Evolutionary conservation across 2,329 filamentous ascomycete species (phyloP).

Genomic region (Neonectria sp.): DNA sequence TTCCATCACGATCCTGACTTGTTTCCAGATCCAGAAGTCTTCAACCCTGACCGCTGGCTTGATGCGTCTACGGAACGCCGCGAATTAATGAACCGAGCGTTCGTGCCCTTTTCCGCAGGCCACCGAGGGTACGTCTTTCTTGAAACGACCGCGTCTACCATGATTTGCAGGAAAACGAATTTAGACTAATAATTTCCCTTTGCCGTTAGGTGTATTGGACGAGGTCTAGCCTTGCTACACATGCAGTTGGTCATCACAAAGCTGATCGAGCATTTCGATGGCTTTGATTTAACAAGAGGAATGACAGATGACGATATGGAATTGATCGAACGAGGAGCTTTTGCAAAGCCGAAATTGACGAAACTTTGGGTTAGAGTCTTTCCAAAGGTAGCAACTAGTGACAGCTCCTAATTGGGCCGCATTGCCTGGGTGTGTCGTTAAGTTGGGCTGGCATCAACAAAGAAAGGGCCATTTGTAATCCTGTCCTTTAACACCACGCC

Average conservation of each 20-base stretch:
- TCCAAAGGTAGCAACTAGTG: background rate
- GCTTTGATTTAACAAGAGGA: background rate
- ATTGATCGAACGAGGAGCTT: background rate
- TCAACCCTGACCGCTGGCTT: slow-evolving; percentile 1
- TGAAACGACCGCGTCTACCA: background rate
- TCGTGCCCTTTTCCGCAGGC: background rate
- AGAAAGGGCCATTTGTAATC: background rate
- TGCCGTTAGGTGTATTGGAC: background rate
- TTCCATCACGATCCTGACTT: background rate
- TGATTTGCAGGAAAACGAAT: background rate
- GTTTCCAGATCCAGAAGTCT: background rate
- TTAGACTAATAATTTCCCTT: background rate
- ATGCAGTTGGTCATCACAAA: slow-evolving; percentile 1
- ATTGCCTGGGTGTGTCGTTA: background rate
- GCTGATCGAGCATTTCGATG: background rate
- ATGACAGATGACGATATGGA: background rate
- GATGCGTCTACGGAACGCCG: background rate
- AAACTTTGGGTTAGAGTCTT: background rate
- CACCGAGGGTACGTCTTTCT: background rate
- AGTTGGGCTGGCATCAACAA: background rate
- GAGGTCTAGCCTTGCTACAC: background rate
- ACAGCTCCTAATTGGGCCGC: background rate
- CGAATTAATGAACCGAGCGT: background rate
- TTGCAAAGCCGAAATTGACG: background rate
- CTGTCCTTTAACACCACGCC: background rate